Evolutionary conservation across 1,284 basidiomycete species (phyloP), one percentile per base, ranked within the genome.

Genomic region (Ceratobasidium papillatum): DNA sequence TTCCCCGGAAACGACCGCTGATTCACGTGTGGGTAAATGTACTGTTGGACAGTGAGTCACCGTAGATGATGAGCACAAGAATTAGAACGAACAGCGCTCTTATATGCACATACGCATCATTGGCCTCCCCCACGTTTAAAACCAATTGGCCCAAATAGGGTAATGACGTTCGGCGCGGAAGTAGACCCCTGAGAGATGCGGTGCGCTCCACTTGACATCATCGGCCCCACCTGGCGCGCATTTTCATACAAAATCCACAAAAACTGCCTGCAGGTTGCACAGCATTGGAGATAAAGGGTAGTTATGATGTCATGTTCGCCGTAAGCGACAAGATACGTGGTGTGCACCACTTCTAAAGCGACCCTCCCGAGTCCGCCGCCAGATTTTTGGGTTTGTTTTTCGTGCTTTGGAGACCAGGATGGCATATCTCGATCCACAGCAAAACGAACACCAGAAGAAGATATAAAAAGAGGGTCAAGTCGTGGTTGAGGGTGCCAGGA

Each of bases 131-230:
- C 52, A 47, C 54, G 30, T 49, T 47, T 54, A 71, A 71, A 47
- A 71, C 22, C 68, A 71, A 71, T 45, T 36, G 19, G 30, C 68
- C 68, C 54, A 58, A 71, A 45, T 41, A 51, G 68, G 68, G 34
- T 43, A 34, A 61, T 71, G 68, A 71, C 68, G 68, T 56, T 43
- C 8, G 17, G 51, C 43, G 41, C 54, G 68, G 56, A 71, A 30
- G 68, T 56, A 71, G 49, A 34, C 51, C 51, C 11, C 68, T n/a
- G 36, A 34, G 30, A 12, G 27, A 22, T 30, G 22, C 51, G 47
- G 36, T 58, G 30, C 19, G 54, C 54, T 56, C 54, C 54, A 56
- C 54, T 34, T 56, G 54, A 56, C 54, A 56, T 56, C 54, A 56
- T 32, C 17, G 30, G 54, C 54, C 54, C 54, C 54, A 56, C 54